Base-by-base conservation (phyloP, 1,284 basidiomycete genomes). In the Marasmius tenuissimus region DNA sequence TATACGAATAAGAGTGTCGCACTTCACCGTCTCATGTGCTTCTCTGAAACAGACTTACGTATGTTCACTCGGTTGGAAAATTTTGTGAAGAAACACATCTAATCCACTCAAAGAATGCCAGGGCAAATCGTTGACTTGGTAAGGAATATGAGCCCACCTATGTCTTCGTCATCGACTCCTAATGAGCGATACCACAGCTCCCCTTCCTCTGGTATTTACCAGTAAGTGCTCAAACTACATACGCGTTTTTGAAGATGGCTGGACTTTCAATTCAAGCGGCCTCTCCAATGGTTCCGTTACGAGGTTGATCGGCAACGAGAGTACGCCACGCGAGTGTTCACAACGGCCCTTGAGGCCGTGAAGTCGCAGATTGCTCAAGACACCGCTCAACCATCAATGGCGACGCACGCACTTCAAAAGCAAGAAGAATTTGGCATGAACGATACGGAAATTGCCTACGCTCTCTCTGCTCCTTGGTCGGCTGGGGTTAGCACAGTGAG, bases 251-350 rank as follows among this genome's bases (percentile, higher is more conserved):
- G 11, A 33, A 50, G 12, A 50, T 5, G 14, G 14, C 42, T 14
- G 14, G 14, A 45, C 42, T 45, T 5, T 50, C 8, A 33, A n/a
- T 7, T 20, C 14, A 48, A 74, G 71, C 67, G 66, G 27, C 67
- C 65, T 20, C 64, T 75, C 3, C 73, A 75, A 65, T 74, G 73
- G 73, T 75, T 74, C 60, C 67, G 73, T 5, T 61, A 45, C 38
- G 72, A 70, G 38, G 68, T 72, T 12, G 72, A 73, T 38, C 59
- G 62, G 7, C 71, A 70, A 38, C 67, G 66, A 33, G 59, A 61
- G 5, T 45, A 50, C 9, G 71, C 74, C 47, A 68, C 66, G 4
- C 57, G 64, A 33, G 40, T 73, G 9, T 72, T 71, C 59, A 59
- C 71, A 22, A 57, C 61, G 1, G 62, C 70, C 2, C 63, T 74